These are phyloP conservation scores for Daldinia bambusicola DNA, from an alignment of 495 filamentous ascomycete genomes.

Conservation along the genomic window DNA sequence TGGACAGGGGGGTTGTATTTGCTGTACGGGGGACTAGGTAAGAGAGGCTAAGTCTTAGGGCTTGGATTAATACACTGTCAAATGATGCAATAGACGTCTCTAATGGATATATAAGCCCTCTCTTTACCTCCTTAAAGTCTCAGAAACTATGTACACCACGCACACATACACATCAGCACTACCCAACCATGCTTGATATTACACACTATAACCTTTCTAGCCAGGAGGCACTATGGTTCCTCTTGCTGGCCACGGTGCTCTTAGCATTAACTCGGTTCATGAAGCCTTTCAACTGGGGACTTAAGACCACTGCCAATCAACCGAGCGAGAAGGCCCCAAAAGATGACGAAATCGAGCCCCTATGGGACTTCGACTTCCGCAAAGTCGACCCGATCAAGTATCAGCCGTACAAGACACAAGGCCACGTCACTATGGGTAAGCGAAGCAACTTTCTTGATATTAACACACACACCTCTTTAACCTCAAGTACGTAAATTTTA, in stretches of 20 bases:
- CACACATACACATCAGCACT: background rate
- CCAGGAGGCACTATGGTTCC: conserved; percentile 10
- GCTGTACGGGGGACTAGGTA: background rate
- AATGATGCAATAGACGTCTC: background rate
- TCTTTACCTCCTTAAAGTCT: background rate
- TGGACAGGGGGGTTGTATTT: background rate
- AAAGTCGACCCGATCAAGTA: conserved; percentile 32
- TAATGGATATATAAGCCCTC: background rate
- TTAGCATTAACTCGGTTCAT: conserved; percentile 9
- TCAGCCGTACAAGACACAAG: conserved; percentile 35
- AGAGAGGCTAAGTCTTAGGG: background rate
- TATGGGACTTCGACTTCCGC: conserved; percentile 35
- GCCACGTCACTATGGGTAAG: conserved; percentile 40
- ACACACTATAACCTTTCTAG: conserved; percentile 3
- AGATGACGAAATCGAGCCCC: conserved; percentile 22
- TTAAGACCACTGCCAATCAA: background rate
- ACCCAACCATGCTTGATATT: conserved; percentile 15
- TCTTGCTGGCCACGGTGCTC: conserved; percentile 18
- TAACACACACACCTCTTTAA: too few relatives aligned
- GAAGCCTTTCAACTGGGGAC: background rate
- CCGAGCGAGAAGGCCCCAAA: background rate
- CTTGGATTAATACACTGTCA: background rate
- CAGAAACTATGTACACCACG: background rate
- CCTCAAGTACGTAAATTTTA: too few relatives aligned
- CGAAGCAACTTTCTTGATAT: background rate